phyloP scores from a whole-genome alignment of 2,329 filamentous ascomycete species.

The Sarocladium strictum region DNA sequence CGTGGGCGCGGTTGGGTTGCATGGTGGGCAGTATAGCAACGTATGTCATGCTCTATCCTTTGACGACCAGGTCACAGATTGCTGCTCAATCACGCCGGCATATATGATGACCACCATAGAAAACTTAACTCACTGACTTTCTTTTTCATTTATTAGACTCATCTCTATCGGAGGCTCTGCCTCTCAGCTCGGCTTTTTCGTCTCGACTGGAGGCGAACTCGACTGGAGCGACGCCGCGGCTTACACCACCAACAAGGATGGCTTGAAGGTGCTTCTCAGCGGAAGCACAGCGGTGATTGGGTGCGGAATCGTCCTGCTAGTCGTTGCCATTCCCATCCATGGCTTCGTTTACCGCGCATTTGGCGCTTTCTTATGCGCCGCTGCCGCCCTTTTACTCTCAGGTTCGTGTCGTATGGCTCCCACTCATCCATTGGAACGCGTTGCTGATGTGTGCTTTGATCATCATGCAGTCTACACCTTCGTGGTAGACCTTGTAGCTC shows the following conservation, averaged over 20 bases:
- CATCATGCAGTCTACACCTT: too few relatives aligned
- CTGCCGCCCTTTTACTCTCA: too few relatives aligned
- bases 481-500: too few relatives aligned
- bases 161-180: conserved; percentile 23
- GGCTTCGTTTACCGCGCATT: conserved; percentile 8
- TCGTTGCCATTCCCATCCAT: conserved; percentile 18
- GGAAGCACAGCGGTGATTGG: conserved; percentile 22
- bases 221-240: conserved; percentile 25
- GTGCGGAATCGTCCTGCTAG: conserved; percentile 17
- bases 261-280: conserved; percentile 23
- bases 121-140: not conserved
- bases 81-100: too few relatives aligned
- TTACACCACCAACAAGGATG: conserved; percentile 24
- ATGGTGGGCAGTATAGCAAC: conserved; percentile 18
- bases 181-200: conserved; percentile 25
- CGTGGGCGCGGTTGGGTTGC: conserved; percentile 18
- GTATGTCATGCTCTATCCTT: too few relatives aligned
- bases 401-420: too few relatives aligned
- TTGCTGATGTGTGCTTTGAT: too few relatives aligned
- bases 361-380: too few relatives aligned
- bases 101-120: too few relatives aligned
- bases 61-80: too few relatives aligned
- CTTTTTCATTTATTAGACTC: not conserved
- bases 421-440: too few relatives aligned
- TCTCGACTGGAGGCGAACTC: conserved; percentile 25